These are phyloP conservation scores for Dimargaris cristalligena DNA, from an alignment of 192 early-diverging fungal genomes.

Conservation along the genomic window DNA sequence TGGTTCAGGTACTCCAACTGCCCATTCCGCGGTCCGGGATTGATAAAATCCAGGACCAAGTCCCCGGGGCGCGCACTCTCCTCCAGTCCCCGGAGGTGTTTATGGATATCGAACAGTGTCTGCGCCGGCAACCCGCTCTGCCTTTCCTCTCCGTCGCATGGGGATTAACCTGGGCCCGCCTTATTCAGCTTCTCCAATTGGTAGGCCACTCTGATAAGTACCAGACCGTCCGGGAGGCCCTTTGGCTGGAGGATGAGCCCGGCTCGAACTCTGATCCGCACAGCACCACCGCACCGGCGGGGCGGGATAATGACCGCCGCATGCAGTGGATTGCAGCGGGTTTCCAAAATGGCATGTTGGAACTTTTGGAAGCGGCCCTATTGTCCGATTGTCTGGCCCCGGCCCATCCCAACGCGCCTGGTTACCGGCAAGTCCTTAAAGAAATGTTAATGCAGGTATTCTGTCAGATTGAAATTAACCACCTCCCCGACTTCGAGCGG, in stretches of 20 bases:
- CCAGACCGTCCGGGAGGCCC: background rate
- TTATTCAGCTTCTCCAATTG: background rate
- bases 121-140: background rate
- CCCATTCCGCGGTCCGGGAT: background rate
- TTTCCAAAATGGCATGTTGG: background rate
- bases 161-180: conserved; percentile 8
- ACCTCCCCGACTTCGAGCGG: conserved; percentile 4
- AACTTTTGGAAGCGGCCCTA: background rate
- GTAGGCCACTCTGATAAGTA: conserved; percentile 3
- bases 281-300: background rate
- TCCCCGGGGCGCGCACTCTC: background rate
- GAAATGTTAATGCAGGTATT: conserved; percentile 3
- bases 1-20: background rate
- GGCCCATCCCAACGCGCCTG: background rate
- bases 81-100: conserved; percentile 5
- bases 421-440: conserved; percentile 4
- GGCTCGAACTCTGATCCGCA: background rate
- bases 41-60: background rate
- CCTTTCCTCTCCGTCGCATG: conserved; percentile 1
- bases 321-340: conserved; percentile 1
- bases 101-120: background rate
- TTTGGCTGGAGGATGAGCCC: background rate
- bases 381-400: background rate
- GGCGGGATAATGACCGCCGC: background rate
- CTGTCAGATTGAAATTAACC: background rate